Percentiles rank a stretch among this genome's conserved stretches.
phyloP scores from a whole-genome alignment of 2,329 filamentous ascomycete species.

The Pseudogymnoascus sp. region DNA sequence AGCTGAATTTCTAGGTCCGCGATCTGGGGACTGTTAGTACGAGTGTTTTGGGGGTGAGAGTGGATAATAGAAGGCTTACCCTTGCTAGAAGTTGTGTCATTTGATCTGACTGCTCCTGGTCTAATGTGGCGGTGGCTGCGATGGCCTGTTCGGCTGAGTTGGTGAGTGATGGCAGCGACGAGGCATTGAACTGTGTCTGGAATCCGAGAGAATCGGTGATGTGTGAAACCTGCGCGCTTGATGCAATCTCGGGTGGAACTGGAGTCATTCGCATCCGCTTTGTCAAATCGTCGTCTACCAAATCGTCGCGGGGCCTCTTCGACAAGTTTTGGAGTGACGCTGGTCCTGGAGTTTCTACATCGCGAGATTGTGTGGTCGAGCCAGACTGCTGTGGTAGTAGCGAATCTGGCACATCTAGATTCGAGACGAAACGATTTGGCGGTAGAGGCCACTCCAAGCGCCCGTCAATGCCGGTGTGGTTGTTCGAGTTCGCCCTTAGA shows the following conservation, averaged over 20 bases:
- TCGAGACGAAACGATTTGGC: background rate
- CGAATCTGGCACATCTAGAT: constrained; percentile 5
- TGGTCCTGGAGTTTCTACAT: constrained; percentile 3
- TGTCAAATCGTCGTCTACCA: background rate
- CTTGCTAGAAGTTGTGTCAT: constrained; percentile 16
- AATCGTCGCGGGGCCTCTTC: constrained; percentile 14
- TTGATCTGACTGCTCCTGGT: constrained; percentile 8
- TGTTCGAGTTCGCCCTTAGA: constrained; percentile 9
- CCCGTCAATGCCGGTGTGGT: background rate
- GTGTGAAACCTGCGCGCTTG: constrained; percentile 6
- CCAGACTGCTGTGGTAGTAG: constrained; percentile 5
- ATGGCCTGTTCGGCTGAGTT: constrained; percentile 4
- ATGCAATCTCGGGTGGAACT: background rate
- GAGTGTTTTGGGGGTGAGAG: background rate
- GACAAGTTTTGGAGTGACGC: background rate
- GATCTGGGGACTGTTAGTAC: constrained; percentile 24
- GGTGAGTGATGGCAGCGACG: background rate
- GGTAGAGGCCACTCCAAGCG: constrained; percentile 14
- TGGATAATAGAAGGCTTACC: constrained; percentile 17
- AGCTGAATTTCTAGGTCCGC: constrained; percentile 26
- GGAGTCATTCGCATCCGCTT: constrained; percentile 10
- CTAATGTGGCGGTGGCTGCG: background rate
- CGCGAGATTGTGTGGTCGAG: constrained; percentile 14
- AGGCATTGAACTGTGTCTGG: constrained; percentile 1
- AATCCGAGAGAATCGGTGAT: constrained; percentile 7